A percentile compares a stretch with the other conserved stretches of the same genome.
Evolutionary conservation across 768 basidiomycete genomes (phyloP).

Genomic region (Cubamyces sp.): DNA sequence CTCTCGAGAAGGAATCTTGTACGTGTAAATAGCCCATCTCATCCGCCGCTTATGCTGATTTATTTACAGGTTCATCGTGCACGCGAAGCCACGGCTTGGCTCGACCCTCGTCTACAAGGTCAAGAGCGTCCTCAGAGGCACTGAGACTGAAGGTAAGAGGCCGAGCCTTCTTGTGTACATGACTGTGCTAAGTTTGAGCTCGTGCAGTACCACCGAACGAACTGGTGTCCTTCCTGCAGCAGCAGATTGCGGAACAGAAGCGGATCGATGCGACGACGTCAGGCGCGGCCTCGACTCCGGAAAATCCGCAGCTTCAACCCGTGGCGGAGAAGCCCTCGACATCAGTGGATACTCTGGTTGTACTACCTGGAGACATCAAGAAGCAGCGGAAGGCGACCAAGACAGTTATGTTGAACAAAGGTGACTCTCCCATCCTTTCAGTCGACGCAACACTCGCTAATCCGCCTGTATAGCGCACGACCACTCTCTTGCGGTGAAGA

Average conservation of each 20-base stretch:
- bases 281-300: slow-evolving; percentile 52
- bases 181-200: slow-evolving; percentile 15
- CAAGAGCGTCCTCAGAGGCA: slow-evolving; percentile 79
- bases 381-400: slow-evolving; percentile 76
- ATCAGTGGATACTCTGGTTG: slow-evolving; percentile 57
- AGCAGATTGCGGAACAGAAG: slow-evolving; percentile 80
- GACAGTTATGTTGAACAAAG: slow-evolving; percentile 69
- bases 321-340: slow-evolving; percentile 41
- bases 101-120: slow-evolving; percentile 74
- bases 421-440: slow-evolving; percentile 38
- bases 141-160: slow-evolving; percentile 69
- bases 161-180: neutral
- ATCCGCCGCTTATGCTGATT: neutral
- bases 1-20: slow-evolving; percentile 84
- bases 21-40: slow-evolving; percentile 30
- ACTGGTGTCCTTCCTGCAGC: slow-evolving; percentile 73
- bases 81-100: slow-evolving; percentile 55
- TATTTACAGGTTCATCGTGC: slow-evolving; percentile 50
- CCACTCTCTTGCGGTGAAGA: slow-evolving; percentile 57
- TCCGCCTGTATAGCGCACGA: slow-evolving; percentile 57
- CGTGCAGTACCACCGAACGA: slow-evolving; percentile 62
- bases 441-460: neutral
- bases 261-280: slow-evolving; percentile 69
- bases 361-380: slow-evolving; percentile 71
- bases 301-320: slow-evolving; percentile 38